Evolutionary conservation across 2,329 filamentous ascomycete species (phyloP), one percentile per base, ranked within the genome.

Genomic region (Talaromyces sp.): DNA sequence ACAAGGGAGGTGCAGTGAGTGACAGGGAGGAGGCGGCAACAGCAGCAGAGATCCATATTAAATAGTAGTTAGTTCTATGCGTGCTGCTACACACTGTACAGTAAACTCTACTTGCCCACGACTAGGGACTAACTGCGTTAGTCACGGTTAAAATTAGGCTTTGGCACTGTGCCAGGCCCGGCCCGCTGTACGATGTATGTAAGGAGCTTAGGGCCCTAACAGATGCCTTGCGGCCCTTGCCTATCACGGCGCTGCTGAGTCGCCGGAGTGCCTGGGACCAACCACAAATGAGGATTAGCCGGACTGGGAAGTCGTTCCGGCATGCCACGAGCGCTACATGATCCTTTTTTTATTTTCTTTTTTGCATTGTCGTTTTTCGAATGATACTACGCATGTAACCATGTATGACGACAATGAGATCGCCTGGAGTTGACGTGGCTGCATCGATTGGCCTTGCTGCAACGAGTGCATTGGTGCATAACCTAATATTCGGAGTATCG

Each of bases 141-240:
- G 48, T 35, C 48, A 33, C 25, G 31, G 45, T 48, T 51, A 51
- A 51, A 53, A 53, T 54, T 54, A 54, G 52, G 51, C 56, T 37
- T 39, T 58, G n/a, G n/a, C n/a, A n/a, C n/a, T n/a, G n/a, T n/a
- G 50, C 35, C 50, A 53, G 56, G 56, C 33, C 56, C 56, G 56
- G 56, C 56, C 56, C 56, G 56, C 56, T n/a, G 56, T 45, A 58
- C 40, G 22, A 43, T 53, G 56, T 51, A 43, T 53, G 56, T 51
- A 58, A 53, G 56, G 40, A 40, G 54, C 22, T 22, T 46, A 33
- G 28, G 33, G 8, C 8, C 11, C 33, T 13, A 10, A 35, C 13
- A 9, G 22, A n/a, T 33, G 45, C 45, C 45, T 48, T n/a, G n/a
- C n/a, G n/a, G n/a, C n/a, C n/a, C n/a, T n/a, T 48, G 45, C 45